A percentile compares a stretch with the other conserved stretches of the same genome.
Conservation (phyloP, 2,329 filamentous ascomycete species). For the Fusarium chlamydosporum region DNA sequence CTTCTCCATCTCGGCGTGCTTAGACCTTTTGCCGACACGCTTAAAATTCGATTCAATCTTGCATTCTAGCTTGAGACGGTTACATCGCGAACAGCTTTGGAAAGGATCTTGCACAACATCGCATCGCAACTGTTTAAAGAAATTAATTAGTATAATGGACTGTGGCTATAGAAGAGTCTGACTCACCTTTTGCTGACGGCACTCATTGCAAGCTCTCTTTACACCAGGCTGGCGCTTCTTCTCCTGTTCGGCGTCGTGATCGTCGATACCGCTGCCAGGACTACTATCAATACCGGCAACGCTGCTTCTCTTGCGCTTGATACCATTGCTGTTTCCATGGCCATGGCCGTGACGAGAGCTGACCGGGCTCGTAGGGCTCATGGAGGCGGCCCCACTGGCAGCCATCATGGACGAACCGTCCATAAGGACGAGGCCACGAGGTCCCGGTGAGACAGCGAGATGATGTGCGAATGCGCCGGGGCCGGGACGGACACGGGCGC, state of each 20-base stretch:
- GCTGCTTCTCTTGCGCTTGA: conserved; percentile 72
- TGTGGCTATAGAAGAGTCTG: conserved; percentile 18
- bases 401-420: conserved; percentile 64
- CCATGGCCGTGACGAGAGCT: conserved; percentile 64
- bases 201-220: conserved; percentile 88
- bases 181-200: conserved; percentile 85
- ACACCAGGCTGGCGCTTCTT: conserved; percentile 77
- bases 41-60: conserved; percentile 92
- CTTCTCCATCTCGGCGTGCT: conserved; percentile 89
- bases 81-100: conserved; percentile 81
- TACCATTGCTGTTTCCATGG: conserved; percentile 58
- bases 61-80: conserved; percentile 83
- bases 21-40: conserved; percentile 83
- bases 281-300: conserved; percentile 70
- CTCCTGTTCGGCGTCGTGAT: conserved; percentile 71
- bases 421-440: conserved; percentile 54
- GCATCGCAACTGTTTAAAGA: conserved; percentile 75
- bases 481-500: conserved; percentile 30
- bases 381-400: conserved; percentile 61
- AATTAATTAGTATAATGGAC: conserved; percentile 21
- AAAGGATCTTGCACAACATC: conserved; percentile 87
- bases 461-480: conserved; percentile 28
- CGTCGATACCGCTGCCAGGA: conserved; percentile 66
- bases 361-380: conserved; percentile 69
- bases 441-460: conserved; percentile 34